Base-by-base conservation (phyloP, 176 grass and related monocot genomes). In the Neostapfia colusana region DNA sequence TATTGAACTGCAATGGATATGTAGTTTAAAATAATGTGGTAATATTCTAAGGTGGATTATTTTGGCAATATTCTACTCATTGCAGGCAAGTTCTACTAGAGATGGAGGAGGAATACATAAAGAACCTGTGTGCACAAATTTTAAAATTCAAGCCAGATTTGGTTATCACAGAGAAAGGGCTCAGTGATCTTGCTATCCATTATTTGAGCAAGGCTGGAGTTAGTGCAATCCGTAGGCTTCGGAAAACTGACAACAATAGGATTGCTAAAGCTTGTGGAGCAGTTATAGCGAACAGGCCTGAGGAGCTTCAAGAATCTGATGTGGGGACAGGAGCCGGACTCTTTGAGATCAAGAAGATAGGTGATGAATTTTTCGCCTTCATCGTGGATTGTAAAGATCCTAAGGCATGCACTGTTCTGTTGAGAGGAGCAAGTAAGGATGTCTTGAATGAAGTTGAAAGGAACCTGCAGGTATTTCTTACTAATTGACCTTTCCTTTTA, bases 251-350 rank as follows among this genome's bases (percentile, higher is more conserved):
- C 74, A 99, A 95, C 78, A 99, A 99, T 35, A 91, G 91, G 64
- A 99, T 99, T 81, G 91, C 91, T 59, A 94, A 86, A 63, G 91
- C 91, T 65, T 99, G 95, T 86, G 95, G 95, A 16, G 95, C 95
- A 59, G 92, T 93, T 56, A 86, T 98, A 65, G 95, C 95, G 25
- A 99, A 95, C 60, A 89, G 95, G 70, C 95, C 95, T 23, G 95
- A 99, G 80, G 95, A 99, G 77, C 86, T 99, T 63, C 91, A 99
- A 80, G 95, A 99, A 87, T 99, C 95, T 51, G 95, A 99, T 88
- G 82, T 99, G 18, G 95, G 95, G 56, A 99, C 89, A 41, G 68
- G 89, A 74, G 89, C 91, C 63, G 95, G 91, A 3, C 90, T 99
- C 58, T 99, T 95, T 75, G 91, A 99, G 87, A 72, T 99, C 42